Evolutionary conservation across 2,329 filamentous ascomycete genomes (phyloP).

Genomic region (Ophiostoma montium): DNA sequence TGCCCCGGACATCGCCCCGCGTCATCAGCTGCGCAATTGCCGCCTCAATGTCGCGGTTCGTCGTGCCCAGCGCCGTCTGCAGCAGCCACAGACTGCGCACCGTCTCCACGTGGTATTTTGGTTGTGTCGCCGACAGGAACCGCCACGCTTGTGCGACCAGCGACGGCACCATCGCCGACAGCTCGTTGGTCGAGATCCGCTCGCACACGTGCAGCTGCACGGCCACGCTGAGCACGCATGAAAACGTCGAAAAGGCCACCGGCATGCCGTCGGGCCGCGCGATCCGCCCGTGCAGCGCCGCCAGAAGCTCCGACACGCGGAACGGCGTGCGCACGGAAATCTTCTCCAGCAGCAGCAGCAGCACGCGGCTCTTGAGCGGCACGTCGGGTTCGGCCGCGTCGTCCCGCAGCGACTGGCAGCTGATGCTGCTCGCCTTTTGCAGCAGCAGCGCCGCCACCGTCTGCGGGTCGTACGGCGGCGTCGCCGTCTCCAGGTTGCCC

Average conservation of each 20-base stretch:
- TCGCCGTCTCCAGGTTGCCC: constrained; percentile 49
- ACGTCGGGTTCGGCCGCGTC: constrained; percentile 31
- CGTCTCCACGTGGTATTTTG: constrained; percentile 90
- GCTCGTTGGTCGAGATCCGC: constrained; percentile 35
- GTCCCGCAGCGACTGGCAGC: constrained; percentile 32
- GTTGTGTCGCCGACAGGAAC: constrained; percentile 65
- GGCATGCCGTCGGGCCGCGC: constrained; percentile 17
- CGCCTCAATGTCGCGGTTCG: constrained; percentile 65
- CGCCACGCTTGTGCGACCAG: constrained; percentile 64
- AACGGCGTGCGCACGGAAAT: constrained; percentile 29
- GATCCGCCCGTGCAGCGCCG: constrained; percentile 36
- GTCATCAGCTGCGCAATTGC: constrained; percentile 59
- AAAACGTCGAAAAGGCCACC: constrained; percentile 40
- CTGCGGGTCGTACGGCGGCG: constrained; percentile 42
- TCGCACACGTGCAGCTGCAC: constrained; percentile 40
- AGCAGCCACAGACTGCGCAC: constrained; percentile 77
- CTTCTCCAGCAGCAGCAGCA: constrained; percentile 44
- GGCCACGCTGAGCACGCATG: constrained; percentile 42
- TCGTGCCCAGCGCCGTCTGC: constrained; percentile 53
- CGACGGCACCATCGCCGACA: constrained; percentile 49
- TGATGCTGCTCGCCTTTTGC: constrained; percentile 40
- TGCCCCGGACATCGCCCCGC: constrained; percentile 31
- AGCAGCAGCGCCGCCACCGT: constrained; percentile 49
- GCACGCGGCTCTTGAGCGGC: constrained; percentile 42
- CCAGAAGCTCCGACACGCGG: constrained; percentile 33